These are phyloP conservation scores for Thalia dealbata DNA, from an alignment of 176 grass and related monocot species.

Conservation along the genomic window DNA sequence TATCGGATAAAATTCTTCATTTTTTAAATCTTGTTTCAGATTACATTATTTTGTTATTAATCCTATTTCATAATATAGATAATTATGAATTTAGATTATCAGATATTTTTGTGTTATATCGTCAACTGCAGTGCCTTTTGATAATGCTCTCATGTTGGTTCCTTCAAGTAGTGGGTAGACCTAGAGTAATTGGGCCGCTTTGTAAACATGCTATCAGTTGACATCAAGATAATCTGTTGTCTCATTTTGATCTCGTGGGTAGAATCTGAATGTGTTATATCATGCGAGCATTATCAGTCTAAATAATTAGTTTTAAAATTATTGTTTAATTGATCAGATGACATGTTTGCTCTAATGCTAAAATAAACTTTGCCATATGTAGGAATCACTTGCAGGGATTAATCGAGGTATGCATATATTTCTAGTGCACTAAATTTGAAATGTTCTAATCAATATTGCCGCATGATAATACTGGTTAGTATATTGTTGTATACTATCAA, in stretches of 20 bases:
- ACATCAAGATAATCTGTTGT: background rate
- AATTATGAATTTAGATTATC: too few relatives aligned
- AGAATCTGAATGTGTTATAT: background rate
- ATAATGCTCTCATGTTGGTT: background rate
- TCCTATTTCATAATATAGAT: background rate
- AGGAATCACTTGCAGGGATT: too few relatives aligned
- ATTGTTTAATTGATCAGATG: background rate
- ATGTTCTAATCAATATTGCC: background rate
- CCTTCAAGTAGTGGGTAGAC: background rate
- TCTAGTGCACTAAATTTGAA: background rate
- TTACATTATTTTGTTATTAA: background rate
- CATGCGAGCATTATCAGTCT: background rate
- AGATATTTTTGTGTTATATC: too few relatives aligned
- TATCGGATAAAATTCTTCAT: constrained; percentile 12
- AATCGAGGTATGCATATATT: background rate
- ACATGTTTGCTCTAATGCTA: too few relatives aligned
- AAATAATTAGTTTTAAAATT: background rate
- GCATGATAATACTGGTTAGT: background rate
- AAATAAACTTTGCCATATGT: background rate
- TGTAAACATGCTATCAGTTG: background rate
- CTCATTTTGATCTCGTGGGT: background rate
- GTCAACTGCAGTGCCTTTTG: too few relatives aligned
- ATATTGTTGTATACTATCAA: background rate
- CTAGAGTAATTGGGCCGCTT: background rate
- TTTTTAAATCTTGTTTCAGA: constrained; percentile 18